phyloP scores from a whole-genome alignment of 768 basidiomycete species.

The Russula dissimulans region DNA sequence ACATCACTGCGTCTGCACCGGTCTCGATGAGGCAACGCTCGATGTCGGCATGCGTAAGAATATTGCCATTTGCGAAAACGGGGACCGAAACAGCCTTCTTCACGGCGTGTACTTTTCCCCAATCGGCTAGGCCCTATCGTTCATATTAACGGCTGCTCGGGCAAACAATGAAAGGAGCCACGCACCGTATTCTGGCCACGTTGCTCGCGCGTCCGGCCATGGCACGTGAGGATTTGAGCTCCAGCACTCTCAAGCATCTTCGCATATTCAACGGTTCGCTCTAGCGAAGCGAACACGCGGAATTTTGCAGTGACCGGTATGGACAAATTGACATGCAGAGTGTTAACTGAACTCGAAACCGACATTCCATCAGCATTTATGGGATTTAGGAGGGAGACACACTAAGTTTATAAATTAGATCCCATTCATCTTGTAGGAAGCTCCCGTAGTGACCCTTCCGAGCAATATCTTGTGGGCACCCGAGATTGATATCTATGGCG shows the following conservation, averaged over 20 bases:
- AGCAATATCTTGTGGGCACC: conserved; percentile 95
- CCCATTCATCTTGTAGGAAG: conserved; percentile 94
- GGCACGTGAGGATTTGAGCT: conserved; percentile 90
- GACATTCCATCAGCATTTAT: neutral
- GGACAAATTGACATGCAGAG: conserved; percentile 69
- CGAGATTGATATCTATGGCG: conserved; percentile 89
- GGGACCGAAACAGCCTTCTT: conserved; percentile 85
- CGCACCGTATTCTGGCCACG: conserved; percentile 72
- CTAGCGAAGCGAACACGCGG: conserved; percentile 75
- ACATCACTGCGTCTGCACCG: conserved; percentile 89
- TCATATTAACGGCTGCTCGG: neutral
- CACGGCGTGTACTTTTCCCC: conserved; percentile 83
- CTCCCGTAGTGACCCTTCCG: conserved; percentile 78
- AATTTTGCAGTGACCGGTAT: conserved; percentile 98
- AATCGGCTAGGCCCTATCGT: conserved; percentile 73
- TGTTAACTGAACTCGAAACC: conserved; percentile 53
- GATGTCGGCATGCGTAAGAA: conserved; percentile 82
- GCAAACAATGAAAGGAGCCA: conserved; percentile 5
- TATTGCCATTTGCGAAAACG: conserved; percentile 95
- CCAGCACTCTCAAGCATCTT: conserved; percentile 93
- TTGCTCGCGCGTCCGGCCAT: conserved; percentile 86
- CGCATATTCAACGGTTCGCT: conserved; percentile 89
- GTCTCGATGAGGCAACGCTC: conserved; percentile 70
- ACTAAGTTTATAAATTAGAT: conserved; percentile 75
- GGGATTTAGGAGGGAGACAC: conserved; percentile 21